phyloP scores from a whole-genome alignment of 2,329 filamentous ascomycete genomes.

The Fusarium sp. region DNA sequence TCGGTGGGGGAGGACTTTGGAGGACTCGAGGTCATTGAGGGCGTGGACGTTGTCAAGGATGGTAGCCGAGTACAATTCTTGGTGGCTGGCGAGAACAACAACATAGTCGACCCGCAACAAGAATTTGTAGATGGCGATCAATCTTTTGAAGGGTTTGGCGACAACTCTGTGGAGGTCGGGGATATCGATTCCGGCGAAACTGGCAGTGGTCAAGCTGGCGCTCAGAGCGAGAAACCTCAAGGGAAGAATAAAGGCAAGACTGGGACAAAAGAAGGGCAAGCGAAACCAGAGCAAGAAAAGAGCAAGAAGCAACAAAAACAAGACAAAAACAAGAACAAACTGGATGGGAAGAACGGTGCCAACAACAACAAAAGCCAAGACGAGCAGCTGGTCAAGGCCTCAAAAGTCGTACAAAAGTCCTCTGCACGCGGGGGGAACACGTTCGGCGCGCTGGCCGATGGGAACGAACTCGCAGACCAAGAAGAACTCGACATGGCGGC shows the following conservation, averaged over 20 bases:
- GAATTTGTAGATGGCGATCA: conserved; percentile 58
- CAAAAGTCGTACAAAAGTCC: conserved; percentile 54
- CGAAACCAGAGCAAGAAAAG: conserved; percentile 46
- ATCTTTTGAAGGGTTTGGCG: conserved; percentile 76
- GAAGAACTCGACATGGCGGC: conserved; percentile 77
- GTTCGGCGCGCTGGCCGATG: conserved; percentile 69
- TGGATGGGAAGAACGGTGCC: conserved; percentile 48
- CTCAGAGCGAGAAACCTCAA: conserved; percentile 50
- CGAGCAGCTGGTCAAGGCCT: conserved; percentile 53
- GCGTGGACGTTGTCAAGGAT: conserved; percentile 84
- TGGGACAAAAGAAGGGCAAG: conserved; percentile 49
- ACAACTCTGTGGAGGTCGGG: conserved; percentile 56
- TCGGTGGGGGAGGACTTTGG: conserved; percentile 95
- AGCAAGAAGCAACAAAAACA: conserved; percentile 40
- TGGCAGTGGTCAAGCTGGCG: conserved; percentile 51
- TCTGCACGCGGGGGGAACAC: conserved; percentile 60
- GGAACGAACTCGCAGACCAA: conserved; percentile 67
- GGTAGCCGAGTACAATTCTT: conserved; percentile 72
- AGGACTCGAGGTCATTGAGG: conserved; percentile 90
- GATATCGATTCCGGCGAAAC: conserved; percentile 52
- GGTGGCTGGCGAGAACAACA: conserved; percentile 57
- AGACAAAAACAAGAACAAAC: conserved; percentile 44
- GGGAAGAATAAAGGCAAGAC: conserved; percentile 51
- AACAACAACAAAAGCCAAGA: conserved; percentile 44
- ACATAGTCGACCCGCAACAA: conserved; percentile 46